Conservation (phyloP, 2,329 filamentous ascomycete genomes). For the Thelonectria rubi region DNA sequence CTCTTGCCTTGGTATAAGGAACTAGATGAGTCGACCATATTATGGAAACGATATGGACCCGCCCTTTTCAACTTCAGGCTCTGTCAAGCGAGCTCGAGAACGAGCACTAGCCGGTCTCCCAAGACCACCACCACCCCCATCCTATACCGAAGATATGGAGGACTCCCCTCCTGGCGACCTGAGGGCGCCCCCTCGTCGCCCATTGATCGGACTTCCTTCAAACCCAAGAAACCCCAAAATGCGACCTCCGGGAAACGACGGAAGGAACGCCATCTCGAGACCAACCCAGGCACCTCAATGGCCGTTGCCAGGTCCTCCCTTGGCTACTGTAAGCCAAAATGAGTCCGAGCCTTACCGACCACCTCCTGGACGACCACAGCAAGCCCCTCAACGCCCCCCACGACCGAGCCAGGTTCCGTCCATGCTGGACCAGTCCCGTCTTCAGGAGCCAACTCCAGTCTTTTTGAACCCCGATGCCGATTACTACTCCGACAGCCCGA, state of each 20-base stretch:
- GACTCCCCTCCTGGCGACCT: slow-evolving; percentile 39
- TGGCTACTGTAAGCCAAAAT: slow-evolving; percentile 44
- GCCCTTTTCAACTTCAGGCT: slow-evolving; percentile 54
- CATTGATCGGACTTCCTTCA: slow-evolving; percentile 33
- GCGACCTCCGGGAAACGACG: slow-evolving; percentile 32
- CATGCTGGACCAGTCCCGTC: slow-evolving; percentile 63
- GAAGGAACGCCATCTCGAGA: slow-evolving; percentile 56
- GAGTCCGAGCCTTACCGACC: slow-evolving; percentile 58
- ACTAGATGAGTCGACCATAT: slow-evolving; percentile 65
- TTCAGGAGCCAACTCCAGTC: slow-evolving; percentile 64
- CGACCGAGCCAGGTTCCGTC: slow-evolving; percentile 69
- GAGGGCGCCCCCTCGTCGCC: slow-evolving; percentile 42
- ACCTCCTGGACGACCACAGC: slow-evolving; percentile 58
- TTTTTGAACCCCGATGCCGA: slow-evolving; percentile 50
- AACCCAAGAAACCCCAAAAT: slow-evolving; percentile 32
- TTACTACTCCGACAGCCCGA: slow-evolving; percentile 56
- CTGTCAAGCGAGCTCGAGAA: slow-evolving; percentile 65
- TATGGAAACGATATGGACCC: slow-evolving; percentile 64
- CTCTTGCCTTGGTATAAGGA: slow-evolving; percentile 34
- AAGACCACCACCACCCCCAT: slow-evolving; percentile 35
- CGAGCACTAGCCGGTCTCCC: slow-evolving; percentile 54
- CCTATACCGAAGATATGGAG: slow-evolving; percentile 41
- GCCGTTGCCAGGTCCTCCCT: slow-evolving; percentile 57
- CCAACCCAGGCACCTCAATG: slow-evolving; percentile 64
- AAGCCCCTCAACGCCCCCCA: slow-evolving; percentile 65